phyloP scores from a whole-genome alignment of 2,329 filamentous ascomycete genomes.

The Colletotrichum ledebouriae region DNA sequence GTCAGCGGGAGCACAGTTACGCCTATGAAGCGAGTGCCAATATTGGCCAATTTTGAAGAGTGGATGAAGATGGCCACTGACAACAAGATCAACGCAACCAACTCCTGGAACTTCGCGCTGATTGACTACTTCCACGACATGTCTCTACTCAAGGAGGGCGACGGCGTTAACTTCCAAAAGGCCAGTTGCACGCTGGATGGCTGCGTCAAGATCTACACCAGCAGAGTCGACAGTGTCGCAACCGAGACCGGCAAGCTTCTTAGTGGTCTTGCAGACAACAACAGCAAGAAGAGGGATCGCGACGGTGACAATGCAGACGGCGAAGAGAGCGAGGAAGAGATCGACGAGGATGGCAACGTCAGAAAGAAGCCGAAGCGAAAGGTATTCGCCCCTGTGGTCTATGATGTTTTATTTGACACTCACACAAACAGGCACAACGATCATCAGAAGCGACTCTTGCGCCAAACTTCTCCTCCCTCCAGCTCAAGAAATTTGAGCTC shows the following conservation, averaged over 20 bases:
- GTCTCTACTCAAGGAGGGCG: conserved; percentile 95
- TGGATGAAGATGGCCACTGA: conserved; percentile 99
- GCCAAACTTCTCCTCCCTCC: conserved; percentile 86
- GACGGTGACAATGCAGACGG: conserved; percentile 75
- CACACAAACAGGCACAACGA: conserved; percentile 67
- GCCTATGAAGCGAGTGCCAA: conserved; percentile 94
- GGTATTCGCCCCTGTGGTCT: conserved; percentile 59
- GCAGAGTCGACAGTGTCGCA: conserved; percentile 96
- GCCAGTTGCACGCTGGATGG: conserved; percentile 97
- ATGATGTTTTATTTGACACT: conserved; percentile 43
- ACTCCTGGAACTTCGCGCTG: conserved; percentile 99
- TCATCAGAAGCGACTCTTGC: conserved; percentile 95
- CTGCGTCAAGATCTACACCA: conserved; percentile 99
- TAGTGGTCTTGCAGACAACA: conserved; percentile 91
- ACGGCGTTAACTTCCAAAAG: conserved; percentile 98
- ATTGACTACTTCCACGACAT: conserved; percentile 99
- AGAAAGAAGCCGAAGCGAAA: conserved; percentile 80
- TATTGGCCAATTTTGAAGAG: conserved; percentile 98
- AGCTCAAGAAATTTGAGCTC: conserved; percentile 97
- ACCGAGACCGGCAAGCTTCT: conserved; percentile 96
- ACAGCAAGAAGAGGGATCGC: conserved; percentile 78
- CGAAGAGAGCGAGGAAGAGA: conserved; percentile 74
- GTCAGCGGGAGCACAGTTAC: conserved; percentile 84
- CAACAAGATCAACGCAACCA: conserved; percentile 98
- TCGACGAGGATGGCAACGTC: conserved; percentile 72